These are phyloP conservation scores for Ascochyta koolunga DNA, from an alignment of 2,329 filamentous ascomycete species.

Conservation along the genomic window DNA sequence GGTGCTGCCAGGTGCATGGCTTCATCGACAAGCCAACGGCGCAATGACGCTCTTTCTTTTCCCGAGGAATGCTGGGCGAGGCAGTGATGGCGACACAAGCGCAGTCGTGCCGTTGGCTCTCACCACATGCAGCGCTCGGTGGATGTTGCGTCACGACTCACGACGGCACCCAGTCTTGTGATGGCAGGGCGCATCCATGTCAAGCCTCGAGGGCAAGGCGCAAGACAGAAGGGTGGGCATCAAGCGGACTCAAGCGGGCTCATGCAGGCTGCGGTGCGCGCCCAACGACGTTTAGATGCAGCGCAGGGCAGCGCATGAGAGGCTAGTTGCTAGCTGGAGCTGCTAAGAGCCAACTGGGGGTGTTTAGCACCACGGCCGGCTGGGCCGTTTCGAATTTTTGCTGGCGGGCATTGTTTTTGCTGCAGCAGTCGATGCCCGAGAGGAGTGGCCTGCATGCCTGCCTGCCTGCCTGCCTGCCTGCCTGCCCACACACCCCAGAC, in stretches of 20 bases:
- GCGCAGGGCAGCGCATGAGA: slow-evolving; percentile 19
- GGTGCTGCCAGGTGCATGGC: slow-evolving; percentile 5
- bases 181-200: slow-evolving; percentile 13
- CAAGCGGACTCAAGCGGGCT: not conserved
- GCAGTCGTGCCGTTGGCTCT: not conserved
- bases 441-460: not conserved
- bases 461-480: slow-evolving; percentile 24
- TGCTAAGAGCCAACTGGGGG: slow-evolving; percentile 18
- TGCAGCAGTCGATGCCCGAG: slow-evolving; percentile 30
- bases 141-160: slow-evolving; percentile 9
- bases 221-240: slow-evolving; percentile 11
- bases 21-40: slow-evolving; percentile 6
- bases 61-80: slow-evolving; percentile 14
- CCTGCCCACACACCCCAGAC: slow-evolving; percentile 19
- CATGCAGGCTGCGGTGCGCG: slow-evolving; percentile 23
- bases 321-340: no score
- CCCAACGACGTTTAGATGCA: slow-evolving; percentile 34
- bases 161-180: slow-evolving; percentile 12
- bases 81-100: slow-evolving; percentile 14
- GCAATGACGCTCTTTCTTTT: slow-evolving; percentile 1
- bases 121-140: slow-evolving; percentile 1
- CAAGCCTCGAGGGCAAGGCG: no score
- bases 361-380: slow-evolving; percentile 24
- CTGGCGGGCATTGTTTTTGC: slow-evolving; percentile 25
- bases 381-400: slow-evolving; percentile 34